Evolutionary conservation across 2,329 filamentous ascomycete genomes (phyloP).

Genomic region (Sclerotinia glacialis): DNA sequence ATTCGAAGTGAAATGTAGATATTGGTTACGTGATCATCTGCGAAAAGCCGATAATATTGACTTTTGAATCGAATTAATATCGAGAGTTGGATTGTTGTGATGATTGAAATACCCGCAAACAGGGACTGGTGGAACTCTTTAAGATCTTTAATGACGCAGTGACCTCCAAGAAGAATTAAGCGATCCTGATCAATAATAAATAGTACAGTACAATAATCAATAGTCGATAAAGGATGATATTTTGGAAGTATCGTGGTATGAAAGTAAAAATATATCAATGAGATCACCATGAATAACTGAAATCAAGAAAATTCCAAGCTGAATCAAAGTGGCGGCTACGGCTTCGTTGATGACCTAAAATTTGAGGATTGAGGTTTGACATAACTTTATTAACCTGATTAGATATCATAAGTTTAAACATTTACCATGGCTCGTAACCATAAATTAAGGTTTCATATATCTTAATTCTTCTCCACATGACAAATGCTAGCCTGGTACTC

Average conservation of each 20-base stretch:
- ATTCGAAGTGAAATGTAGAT: not conserved
- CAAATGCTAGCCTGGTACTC: not conserved
- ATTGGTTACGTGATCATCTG: not conserved
- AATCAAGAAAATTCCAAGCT: not conserved
- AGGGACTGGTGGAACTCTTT: no score
- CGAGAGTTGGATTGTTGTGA: not conserved
- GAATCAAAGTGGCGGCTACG: conserved; percentile 9
- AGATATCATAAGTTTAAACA: not conserved
- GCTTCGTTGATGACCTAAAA: not conserved
- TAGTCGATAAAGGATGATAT: not conserved
- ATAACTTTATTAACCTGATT: not conserved
- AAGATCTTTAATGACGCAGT: conserved; percentile 12
- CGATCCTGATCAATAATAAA: not conserved
- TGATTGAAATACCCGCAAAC: not conserved
- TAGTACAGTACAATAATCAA: not conserved
- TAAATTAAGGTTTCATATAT: conserved; percentile 5
- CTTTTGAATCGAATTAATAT: not conserved
- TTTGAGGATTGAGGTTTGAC: not conserved
- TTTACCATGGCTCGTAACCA: not conserved
- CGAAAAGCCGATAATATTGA: not conserved
- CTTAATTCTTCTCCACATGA: not conserved
- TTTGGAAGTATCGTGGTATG: not conserved
- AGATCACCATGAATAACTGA: not conserved
- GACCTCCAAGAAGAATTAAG: conserved; percentile 3
- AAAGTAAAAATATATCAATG: not conserved